Conservation (phyloP, 2,329 filamentous ascomycete genomes). For the Fusarium sp. region DNA sequence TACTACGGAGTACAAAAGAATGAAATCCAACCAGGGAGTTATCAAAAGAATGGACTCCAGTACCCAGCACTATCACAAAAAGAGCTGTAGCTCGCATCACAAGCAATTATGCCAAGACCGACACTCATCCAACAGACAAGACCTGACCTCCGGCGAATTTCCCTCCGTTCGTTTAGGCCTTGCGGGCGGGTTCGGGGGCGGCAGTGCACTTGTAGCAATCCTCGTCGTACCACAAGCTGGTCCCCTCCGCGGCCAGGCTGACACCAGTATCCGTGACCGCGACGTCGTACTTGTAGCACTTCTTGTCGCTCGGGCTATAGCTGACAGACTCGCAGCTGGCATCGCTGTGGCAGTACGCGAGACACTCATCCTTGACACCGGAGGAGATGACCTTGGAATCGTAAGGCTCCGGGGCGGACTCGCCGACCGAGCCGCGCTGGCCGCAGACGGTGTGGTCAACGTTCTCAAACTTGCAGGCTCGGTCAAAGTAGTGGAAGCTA, state of each 20-base stretch:
- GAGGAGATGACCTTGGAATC: neutral
- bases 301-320: neutral
- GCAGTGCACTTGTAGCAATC: neutral
- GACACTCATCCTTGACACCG: neutral
- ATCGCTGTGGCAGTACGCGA: neutral
- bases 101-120: neutral
- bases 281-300: neutral
- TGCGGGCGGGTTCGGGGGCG: neutral
- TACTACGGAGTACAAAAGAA: neutral
- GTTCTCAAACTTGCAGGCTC: neutral
- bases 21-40: neutral
- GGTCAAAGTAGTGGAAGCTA: slow-evolving; percentile 4
- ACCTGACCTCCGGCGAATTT: neutral
- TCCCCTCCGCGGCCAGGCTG: neutral
- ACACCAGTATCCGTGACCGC: neutral
- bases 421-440: neutral
- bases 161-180: neutral
- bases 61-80: neutral
- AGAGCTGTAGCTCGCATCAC: neutral
- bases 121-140: neutral
- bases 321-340: neutral
- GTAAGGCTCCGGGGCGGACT: neutral
- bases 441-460: neutral
- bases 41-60: neutral
- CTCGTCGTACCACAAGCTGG: neutral